Evolutionary conservation across 345 rosid genomes (phyloP), one percentile per base, ranked within the genome.

Genomic region (Gossypium herbaceum): DNA sequence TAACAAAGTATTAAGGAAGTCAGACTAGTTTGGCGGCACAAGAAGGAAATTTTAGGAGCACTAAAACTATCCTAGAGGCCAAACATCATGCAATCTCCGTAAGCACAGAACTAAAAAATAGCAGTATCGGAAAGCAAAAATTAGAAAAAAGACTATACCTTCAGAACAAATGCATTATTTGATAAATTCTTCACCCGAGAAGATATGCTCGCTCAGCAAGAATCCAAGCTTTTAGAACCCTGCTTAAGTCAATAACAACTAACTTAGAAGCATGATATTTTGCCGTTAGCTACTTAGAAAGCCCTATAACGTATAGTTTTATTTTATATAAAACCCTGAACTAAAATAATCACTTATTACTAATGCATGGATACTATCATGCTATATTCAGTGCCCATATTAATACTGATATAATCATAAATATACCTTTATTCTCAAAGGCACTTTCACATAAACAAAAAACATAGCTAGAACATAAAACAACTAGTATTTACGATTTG

Each of bases 201-300:
- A 57, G 61, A 57, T 57, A 24, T 9, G 29, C 61, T 57, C 6
- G 24, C 61, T 57, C 61, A 9, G 2, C 20, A 11, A 57, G 61
- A 20, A 3, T 20, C 61, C 13, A 57, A 20, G 61, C 29, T 57
- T 20, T 57, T 57, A 57, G 15, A 57, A 10, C 44, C 88, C 97
- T 92, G 81, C 76, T 69, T 76, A 43, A 54, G n/a, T 13, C 61
- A 12, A 59, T 45, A 47, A 67, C 3, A 41, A 13, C 54, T 17
- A 63, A 62, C 65, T 39, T 52, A 72, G 54, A 77, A 63, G 55
- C 62, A 68, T 57, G 59, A 34, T 34, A 34, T 27, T 63, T 47
- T 63, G 48, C 3, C 39, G 12, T 41, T 64, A 64, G 68, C 50
- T 64, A 41, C 50, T 64, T 12, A n/a, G 47, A 41, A 41, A 39